phyloP scores from a whole-genome alignment of 371 early-diverging fungal species.

The Conidiobolus incongruus region DNA sequence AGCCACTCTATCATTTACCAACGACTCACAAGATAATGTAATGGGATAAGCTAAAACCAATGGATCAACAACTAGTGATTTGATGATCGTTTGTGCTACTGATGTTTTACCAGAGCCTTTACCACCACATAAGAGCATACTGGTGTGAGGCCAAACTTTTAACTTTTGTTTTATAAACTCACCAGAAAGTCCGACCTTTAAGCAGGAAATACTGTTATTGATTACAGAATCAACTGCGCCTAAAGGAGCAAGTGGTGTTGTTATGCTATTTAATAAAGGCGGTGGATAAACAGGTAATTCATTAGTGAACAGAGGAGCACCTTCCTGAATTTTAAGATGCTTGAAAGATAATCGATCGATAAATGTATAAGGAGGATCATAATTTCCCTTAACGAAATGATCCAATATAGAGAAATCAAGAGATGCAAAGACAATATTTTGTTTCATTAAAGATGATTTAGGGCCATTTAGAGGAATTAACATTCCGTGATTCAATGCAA shows the following conservation, averaged over 20 bases:
- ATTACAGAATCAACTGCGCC: not conserved
- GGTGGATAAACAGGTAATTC: no score
- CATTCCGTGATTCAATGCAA: not conserved
- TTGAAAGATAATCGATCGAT: not conserved
- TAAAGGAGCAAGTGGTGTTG: not conserved
- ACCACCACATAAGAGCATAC: slow-evolving; percentile 55
- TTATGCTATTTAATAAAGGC: not conserved
- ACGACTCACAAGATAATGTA: slow-evolving; percentile 35
- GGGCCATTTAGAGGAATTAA: not conserved
- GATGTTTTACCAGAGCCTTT: slow-evolving; percentile 75
- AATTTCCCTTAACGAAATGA: no score
- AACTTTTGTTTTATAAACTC: not conserved
- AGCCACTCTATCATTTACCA: slow-evolving; percentile 32
- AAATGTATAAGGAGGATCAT: no score
- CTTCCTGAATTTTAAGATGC: not conserved
- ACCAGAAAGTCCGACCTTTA: not conserved
- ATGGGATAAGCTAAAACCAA: slow-evolving; percentile 15
- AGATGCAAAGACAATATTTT: not conserved
- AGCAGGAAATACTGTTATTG: not conserved
- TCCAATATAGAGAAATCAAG: not conserved
- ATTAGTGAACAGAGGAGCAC: not conserved
- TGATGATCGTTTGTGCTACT: slow-evolving; percentile 23
- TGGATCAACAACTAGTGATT: slow-evolving; percentile 7
- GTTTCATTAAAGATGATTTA: not conserved
- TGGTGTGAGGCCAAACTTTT: slow-evolving; percentile 7